These are phyloP conservation scores for Allomyces macrogynus DNA, from an alignment of 192 early-diverging fungal genomes.

Conservation along the genomic window DNA sequence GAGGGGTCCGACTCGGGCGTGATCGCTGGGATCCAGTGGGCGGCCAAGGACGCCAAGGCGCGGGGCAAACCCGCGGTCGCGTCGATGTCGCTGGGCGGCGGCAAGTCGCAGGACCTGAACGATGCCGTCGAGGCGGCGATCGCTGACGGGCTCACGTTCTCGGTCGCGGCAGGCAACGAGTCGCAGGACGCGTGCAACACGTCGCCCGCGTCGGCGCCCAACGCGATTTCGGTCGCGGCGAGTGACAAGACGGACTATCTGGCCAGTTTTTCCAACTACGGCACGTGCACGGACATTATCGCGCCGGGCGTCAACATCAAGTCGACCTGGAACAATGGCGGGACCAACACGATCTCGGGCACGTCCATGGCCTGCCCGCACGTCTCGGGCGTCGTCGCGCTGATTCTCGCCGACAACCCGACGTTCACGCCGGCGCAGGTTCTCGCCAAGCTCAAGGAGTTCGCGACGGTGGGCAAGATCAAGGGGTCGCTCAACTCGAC, in stretches of 20 bases:
- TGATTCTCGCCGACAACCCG: conserved; percentile 14
- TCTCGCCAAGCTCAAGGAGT: neutral
- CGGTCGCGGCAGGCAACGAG: conserved; percentile 38
- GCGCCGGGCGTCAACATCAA: conserved; percentile 28
- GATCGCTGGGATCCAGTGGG: conserved; percentile 30
- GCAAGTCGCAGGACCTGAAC: conserved; percentile 22
- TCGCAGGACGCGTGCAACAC: conserved; percentile 30
- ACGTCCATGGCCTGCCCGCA: conserved; percentile 68
- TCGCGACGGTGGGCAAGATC: neutral
- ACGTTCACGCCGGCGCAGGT: neutral
- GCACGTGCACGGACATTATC: conserved; percentile 30
- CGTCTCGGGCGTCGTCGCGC: conserved; percentile 27
- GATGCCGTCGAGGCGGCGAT: conserved; percentile 24
- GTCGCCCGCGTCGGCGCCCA: conserved; percentile 29
- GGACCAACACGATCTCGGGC: conserved; percentile 43
- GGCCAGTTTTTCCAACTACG: conserved; percentile 31
- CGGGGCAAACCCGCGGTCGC: neutral
- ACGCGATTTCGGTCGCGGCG: conserved; percentile 35
- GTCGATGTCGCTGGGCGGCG: conserved; percentile 25
- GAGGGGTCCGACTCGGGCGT: conserved; percentile 23
- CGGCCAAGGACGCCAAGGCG: conserved; percentile 4
- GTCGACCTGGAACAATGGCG: conserved; percentile 36
- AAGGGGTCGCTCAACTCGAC: neutral
- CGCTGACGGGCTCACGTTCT: conserved; percentile 22
- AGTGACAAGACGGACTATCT: conserved; percentile 35